Evolutionary conservation across 2,329 filamentous ascomycete genomes (phyloP).

Genomic region (Fusarium gaditjirri): DNA sequence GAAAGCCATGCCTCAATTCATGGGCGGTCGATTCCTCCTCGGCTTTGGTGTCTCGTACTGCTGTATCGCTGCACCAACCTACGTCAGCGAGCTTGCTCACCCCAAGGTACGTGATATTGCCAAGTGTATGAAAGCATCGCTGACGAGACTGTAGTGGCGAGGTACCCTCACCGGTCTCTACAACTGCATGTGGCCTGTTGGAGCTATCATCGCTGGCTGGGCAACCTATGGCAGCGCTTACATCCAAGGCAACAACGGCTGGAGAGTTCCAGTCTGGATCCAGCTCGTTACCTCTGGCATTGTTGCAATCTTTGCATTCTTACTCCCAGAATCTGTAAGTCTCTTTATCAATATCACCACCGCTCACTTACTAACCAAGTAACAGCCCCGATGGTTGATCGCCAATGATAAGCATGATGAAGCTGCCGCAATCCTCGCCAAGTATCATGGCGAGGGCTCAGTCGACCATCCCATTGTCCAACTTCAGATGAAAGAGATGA

Average conservation of each 20-base stretch:
- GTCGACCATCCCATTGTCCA: slow-evolving; percentile 51
- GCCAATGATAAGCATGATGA: slow-evolving; percentile 51
- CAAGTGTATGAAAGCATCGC: fast-evolving
- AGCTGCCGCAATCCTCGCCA: slow-evolving; percentile 50
- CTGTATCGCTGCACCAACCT: slow-evolving; percentile 53
- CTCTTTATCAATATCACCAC: fast-evolving
- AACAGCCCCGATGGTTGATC: slow-evolving; percentile 53
- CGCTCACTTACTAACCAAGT: neutral
- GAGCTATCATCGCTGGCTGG: slow-evolving; percentile 65
- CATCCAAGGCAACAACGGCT: slow-evolving; percentile 48
- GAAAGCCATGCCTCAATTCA: slow-evolving; percentile 51
- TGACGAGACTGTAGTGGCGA: slow-evolving; percentile 52
- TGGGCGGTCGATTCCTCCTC: slow-evolving; percentile 64
- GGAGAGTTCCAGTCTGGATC: slow-evolving; percentile 52
- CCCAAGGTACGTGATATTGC: slow-evolving; percentile 44
- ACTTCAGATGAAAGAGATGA: slow-evolving; percentile 55
- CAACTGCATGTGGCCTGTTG: slow-evolving; percentile 51
- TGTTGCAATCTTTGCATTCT: slow-evolving; percentile 48
- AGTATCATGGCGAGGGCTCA: slow-evolving; percentile 49
- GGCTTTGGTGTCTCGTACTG: slow-evolving; percentile 61
- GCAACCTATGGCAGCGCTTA: slow-evolving; percentile 62
- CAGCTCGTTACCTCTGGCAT: slow-evolving; percentile 53
- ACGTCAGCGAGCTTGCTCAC: slow-evolving; percentile 62
- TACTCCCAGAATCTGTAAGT: slow-evolving; percentile 53
- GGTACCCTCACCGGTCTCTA: slow-evolving; percentile 55